These are phyloP conservation scores for Ulota crispa DNA, from an alignment of 225 moss, liverwort and hornwort species.

Conservation along the genomic window DNA sequence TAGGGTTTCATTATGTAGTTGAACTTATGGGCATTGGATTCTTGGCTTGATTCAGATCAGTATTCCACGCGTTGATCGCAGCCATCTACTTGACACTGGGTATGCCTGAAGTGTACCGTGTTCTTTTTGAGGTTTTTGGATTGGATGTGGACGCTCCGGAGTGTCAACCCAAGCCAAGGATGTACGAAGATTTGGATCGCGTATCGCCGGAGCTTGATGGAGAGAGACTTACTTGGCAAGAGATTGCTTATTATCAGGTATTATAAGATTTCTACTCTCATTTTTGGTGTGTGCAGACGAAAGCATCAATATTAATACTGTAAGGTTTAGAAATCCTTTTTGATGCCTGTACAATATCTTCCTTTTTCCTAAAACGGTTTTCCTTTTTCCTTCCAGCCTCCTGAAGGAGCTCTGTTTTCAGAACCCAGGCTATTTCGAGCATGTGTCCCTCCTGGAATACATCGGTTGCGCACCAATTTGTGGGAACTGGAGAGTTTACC, in stretches of 20 bases:
- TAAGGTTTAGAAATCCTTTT: neutral
- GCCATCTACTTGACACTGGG: conserved; percentile 84
- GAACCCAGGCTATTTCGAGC: conserved; percentile 83
- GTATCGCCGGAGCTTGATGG: conserved; percentile 88
- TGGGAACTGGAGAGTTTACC: conserved; percentile 80
- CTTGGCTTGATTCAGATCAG: conserved; percentile 49
- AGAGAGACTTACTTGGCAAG: conserved; percentile 76
- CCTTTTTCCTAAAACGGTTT: conserved; percentile 17
- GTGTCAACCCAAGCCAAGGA: conserved; percentile 71
- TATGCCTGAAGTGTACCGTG: conserved; percentile 90
- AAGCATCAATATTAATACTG: neutral
- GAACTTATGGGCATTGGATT: neutral
- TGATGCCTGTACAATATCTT: neutral
- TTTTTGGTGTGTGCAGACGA: neutral
- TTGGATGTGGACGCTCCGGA: conserved; percentile 75
- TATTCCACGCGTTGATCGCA: conserved; percentile 78
- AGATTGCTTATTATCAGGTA: conserved; percentile 81
- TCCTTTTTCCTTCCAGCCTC: conserved; percentile 53
- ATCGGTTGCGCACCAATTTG: conserved; percentile 79
- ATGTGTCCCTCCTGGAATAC: conserved; percentile 96
- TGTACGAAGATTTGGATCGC: conserved; percentile 60
- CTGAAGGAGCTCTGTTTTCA: conserved; percentile 68
- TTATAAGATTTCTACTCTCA: neutral
- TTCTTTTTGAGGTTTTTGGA: conserved; percentile 92
- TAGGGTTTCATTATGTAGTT: neutral